Evolutionary conservation across 2,329 filamentous ascomycete genomes (phyloP), one percentile per base, ranked within the genome.

Genomic region (Aspergillus thermomutatus): DNA sequence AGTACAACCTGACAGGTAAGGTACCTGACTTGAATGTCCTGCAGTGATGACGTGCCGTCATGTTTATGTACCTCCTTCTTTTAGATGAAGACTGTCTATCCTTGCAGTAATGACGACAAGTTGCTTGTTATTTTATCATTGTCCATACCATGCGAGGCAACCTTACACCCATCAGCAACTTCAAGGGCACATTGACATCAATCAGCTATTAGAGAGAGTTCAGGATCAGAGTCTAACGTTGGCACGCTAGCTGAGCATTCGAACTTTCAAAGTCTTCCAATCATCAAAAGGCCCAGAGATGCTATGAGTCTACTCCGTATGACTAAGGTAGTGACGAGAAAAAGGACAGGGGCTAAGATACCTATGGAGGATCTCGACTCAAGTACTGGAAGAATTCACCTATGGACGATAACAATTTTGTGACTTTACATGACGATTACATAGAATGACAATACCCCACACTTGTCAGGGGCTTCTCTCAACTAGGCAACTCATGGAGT

Each of bases 401-500:
- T 28, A 28, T 37, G 14, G 14, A 37, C 6, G 31, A 37, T 17
- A 37, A 17, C 17, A 17, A 37, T 37, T 14, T 5, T 37, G 14
- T 5, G 31, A 17, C 31, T 17, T 17, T 17, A 37, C 31, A 6
- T 37, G 14, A 17, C 14, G 2, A 37, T 37, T 37, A 37, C n/a
- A 43, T 41, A 31, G n/a, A 41, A 37, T 43, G 25, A 37, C 25
- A 31, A 14, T 34, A 55, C 53, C 53, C 53, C 53, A 50, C 53
- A 43, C n/a, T 27, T 37, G 40, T 55, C 53, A 55, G 53, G 53
- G 53, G 53, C 27, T 49, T 28, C 49, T 41, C 34, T 25, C 23
- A n/a, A n/a, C 14, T 31, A 26, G 23, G 47, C 47, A 23, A 49
- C 31, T 37, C 14, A 17, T 37, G 14, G 11, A 34, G 14, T 17